Evolutionary conservation across 345 rosid species (phyloP).

Genomic region (Noccaea caerulescens): DNA sequence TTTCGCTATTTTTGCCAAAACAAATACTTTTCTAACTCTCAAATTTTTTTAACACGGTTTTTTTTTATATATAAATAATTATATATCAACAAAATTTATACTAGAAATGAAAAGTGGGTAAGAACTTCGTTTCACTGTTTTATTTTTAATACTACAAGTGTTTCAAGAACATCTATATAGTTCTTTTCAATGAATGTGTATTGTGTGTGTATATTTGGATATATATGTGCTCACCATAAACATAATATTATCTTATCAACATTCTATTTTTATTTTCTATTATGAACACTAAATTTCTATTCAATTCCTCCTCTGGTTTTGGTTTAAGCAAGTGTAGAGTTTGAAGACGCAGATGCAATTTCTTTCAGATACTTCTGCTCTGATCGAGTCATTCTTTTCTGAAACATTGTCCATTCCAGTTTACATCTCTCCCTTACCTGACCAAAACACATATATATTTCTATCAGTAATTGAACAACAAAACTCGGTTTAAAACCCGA

Average conservation of each 20-base stretch:
- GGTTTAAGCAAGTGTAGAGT: constrained; percentile 45
- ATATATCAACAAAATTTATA: no score
- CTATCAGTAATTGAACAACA: constrained; percentile 5
- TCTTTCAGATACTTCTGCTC: constrained; percentile 62
- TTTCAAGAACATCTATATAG: not conserved
- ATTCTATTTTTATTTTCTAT: not conserved
- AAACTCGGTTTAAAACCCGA: not conserved
- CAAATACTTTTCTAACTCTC: no score
- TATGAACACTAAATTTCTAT: constrained; percentile 20
- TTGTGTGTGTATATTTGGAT: constrained; percentile 13
- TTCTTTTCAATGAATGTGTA: constrained; percentile 12
- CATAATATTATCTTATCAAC: constrained; percentile 7
- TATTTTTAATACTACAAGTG: no score
- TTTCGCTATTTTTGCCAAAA: no score
- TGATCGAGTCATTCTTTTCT: constrained; percentile 58
- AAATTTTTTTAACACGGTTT: no score
- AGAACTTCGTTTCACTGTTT: no score
- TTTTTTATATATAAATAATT: no score
- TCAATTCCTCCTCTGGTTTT: constrained; percentile 21
- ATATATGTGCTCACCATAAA: constrained; percentile 23
- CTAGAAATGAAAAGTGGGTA: no score
- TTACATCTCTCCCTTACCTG: constrained; percentile 93
- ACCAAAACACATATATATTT: constrained; percentile 8
- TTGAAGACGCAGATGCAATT: constrained; percentile 44
- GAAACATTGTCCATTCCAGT: constrained; percentile 83